Evolutionary conservation across 306 rosid species (phyloP), one percentile per base, ranked within the genome.

Genomic region (Glycine tomentella): DNA sequence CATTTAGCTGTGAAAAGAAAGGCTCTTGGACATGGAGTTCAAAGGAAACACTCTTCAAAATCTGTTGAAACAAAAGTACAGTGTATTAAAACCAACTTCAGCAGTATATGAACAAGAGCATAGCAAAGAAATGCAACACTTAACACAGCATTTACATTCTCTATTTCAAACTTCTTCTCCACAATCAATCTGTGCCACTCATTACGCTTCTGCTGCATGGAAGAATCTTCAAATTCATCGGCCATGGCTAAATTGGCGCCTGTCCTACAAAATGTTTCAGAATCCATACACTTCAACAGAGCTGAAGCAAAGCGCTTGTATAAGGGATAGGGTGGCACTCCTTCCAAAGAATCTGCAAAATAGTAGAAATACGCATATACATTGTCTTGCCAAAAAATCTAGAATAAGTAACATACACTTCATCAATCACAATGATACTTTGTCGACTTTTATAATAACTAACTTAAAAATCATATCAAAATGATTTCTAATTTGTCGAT

Each of bases 1-100:
- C 97, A 81, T 80, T 90, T 14, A 91, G 86, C 80, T 89, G 93
- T 6, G 92, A 73, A 78, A 91, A 89, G 68, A 86, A 91, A 55
- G 98, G 93, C 83, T 93, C 97, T 82, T 90, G 90, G 61, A 87
- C 91, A 79, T 91, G 89, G 40, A 91, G 82, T 83, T 91, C 88
- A 64, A 85, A 83, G 71, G 85, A 80, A 46, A 88, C 79, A 15
- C 87, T 71, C 79, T 85, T 89, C 82, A 90, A 61, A 76, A 90
- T 77, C 97, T 92, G 89, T 64, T 15, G 75, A 82, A 65, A 84
- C 64, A 64, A 45, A 52, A 71, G 55, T 38, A 25, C 31, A 25
- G 2, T 25, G 67, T 31, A 57, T 9, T 7, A 61, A 33, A 65
- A 50, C 72, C 13, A 76, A 25, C 62, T 74, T 70, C 65, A 76